phyloP scores from a whole-genome alignment of 1,139 yeast species.

The Scheffersomyces quercinus region DNA sequence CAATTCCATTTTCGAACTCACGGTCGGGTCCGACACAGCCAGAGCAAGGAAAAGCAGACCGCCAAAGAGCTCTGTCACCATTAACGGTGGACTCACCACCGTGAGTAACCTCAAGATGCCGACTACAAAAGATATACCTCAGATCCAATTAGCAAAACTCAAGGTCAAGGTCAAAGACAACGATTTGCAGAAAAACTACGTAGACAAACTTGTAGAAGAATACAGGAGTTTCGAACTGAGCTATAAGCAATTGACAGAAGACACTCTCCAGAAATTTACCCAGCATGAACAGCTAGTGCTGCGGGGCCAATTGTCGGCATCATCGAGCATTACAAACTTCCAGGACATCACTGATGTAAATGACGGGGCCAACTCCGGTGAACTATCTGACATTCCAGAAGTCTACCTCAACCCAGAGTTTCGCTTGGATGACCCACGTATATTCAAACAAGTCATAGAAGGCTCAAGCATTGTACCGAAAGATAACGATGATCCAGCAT shows the following conservation, averaged over 20 bases:
- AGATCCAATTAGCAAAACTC: slow-evolving; percentile 63
- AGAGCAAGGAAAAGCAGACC: slow-evolving; percentile 35
- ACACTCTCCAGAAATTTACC: slow-evolving; percentile 46
- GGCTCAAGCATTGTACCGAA: slow-evolving; percentile 42
- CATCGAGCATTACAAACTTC: slow-evolving; percentile 13
- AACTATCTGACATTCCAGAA: slow-evolving; percentile 53
- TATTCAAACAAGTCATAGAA: slow-evolving; percentile 73
- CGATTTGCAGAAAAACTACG: slow-evolving; percentile 43
- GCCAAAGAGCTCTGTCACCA: slow-evolving; percentile 33
- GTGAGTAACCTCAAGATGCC: slow-evolving; percentile 62
- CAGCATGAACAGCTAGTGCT: slow-evolving; percentile 17
- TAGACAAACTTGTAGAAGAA: slow-evolving; percentile 49
- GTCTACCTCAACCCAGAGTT: slow-evolving; percentile 70
- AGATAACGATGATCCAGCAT: slow-evolving; percentile 15
- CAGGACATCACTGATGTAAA: slow-evolving; percentile 10
- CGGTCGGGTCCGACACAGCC: slow-evolving; percentile 57
- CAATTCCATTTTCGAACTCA: slow-evolving; percentile 74
- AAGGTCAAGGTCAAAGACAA: slow-evolving; percentile 50
- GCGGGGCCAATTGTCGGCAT: slow-evolving; percentile 20
- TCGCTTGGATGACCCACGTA: slow-evolving; percentile 84
- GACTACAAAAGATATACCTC: slow-evolving; percentile 81
- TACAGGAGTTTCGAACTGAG: slow-evolving; percentile 56
- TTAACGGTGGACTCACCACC: slow-evolving; percentile 44
- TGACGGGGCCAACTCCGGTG: slow-evolving; percentile 5
- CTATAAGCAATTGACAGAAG: slow-evolving; percentile 49